phyloP scores from a whole-genome alignment of 768 basidiomycete species.

The Mycena galericulata region DNA sequence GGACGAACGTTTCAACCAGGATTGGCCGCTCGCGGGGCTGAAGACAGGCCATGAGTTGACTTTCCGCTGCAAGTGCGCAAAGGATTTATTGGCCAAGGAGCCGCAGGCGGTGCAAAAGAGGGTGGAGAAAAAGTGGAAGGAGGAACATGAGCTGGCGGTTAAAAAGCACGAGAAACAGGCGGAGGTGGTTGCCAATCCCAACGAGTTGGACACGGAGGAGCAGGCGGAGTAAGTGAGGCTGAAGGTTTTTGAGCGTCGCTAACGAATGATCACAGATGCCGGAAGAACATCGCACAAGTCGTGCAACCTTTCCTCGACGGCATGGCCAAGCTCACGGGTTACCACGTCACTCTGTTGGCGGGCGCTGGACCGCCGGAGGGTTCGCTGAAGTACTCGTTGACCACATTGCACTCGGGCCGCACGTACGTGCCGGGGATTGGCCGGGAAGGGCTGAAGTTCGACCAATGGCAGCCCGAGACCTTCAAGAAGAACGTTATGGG shows the following conservation, averaged over 20 bases:
- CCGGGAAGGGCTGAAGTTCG: background rate
- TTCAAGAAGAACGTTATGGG: constrained; percentile 4
- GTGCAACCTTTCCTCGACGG: constrained; percentile 11
- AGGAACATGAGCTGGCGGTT: background rate
- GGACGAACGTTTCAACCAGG: background rate
- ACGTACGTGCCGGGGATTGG: background rate
- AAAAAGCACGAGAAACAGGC: background rate
- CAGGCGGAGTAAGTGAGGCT: constrained; percentile 3
- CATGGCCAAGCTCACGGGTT: background rate
- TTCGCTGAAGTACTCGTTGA: background rate
- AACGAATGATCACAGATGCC: background rate
- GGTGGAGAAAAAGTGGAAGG: background rate
- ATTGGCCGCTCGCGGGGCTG: background rate
- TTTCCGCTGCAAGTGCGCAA: constrained; percentile 14
- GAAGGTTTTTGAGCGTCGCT: too few species aligned
- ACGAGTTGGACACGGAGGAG: background rate
- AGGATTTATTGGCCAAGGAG: background rate
- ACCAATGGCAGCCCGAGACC: background rate
- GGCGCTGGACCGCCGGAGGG: background rate
- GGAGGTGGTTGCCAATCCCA: background rate
- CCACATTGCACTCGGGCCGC: background rate
- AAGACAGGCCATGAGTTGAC: background rate
- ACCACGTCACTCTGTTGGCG: background rate
- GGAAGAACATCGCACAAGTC: background rate
- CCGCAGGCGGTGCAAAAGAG: background rate